Percentiles rank a stretch among this genome's conserved stretches.
Evolutionary conservation across 2,329 filamentous ascomycete genomes (phyloP).

Genomic region (Lojkania enalia): DNA sequence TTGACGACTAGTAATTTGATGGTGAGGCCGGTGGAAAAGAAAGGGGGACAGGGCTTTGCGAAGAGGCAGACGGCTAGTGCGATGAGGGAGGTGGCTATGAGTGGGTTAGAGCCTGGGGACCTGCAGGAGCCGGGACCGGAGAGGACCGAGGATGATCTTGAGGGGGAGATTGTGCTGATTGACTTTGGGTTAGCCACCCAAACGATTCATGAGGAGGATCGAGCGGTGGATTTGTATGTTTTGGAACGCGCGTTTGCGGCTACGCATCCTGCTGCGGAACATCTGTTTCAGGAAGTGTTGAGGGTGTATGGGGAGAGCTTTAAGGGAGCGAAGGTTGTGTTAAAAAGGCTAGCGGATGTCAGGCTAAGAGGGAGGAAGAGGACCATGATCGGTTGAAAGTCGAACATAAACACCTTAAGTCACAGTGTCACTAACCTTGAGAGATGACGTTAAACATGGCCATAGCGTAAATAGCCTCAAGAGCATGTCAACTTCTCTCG

Average conservation of each 20-base stretch:
- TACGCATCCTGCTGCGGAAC: conserved; percentile 85
- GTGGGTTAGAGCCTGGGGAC: conserved; percentile 8
- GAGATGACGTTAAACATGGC: too few species aligned
- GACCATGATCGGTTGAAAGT: conserved; percentile 82
- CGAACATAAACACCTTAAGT: too few species aligned
- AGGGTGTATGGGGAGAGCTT: conserved; percentile 73
- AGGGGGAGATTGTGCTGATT: conserved; percentile 84
- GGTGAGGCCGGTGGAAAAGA: conserved; percentile 49
- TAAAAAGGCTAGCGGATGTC: conserved; percentile 88
- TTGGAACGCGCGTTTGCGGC: conserved; percentile 92
- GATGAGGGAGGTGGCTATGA: conserved; percentile 30
- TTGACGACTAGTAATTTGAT: conserved; percentile 98
- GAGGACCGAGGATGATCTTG: conserved; percentile 38
- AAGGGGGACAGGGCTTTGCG: conserved; percentile 4
- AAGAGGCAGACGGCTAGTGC: conserved; percentile 22
- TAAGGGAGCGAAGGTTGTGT: conserved; percentile 72
- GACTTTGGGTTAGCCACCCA: conserved; percentile 91
- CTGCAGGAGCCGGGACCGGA: conserved; percentile 2
- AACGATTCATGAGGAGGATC: conserved; percentile 82
- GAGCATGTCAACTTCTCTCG: too few species aligned
- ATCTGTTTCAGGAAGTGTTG: conserved; percentile 73
- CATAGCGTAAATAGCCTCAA: neutral
- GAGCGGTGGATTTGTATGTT: conserved; percentile 94
- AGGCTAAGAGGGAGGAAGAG: conserved; percentile 92
- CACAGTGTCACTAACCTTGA: too few species aligned